A percentile compares a stretch with the other conserved stretches of the same genome.
Conservation (phyloP, 805 yeast genomes). For the Suhomyces canberraensis region DNA sequence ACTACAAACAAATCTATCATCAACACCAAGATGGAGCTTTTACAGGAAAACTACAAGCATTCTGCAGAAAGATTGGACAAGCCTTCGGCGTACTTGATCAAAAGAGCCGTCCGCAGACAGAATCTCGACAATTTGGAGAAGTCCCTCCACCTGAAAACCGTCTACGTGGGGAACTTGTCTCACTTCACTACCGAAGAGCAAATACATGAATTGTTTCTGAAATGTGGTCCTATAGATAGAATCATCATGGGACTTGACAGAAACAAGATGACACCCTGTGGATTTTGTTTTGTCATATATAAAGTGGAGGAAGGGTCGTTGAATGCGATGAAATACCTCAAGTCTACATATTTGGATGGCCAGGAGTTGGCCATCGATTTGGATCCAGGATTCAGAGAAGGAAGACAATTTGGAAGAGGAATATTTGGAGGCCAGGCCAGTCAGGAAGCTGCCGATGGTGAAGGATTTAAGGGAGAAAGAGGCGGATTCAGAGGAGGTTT, state of each 20-base stretch:
- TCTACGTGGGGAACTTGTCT: constrained; percentile 88
- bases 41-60: constrained; percentile 50
- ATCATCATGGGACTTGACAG: constrained; percentile 95
- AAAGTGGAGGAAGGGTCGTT: constrained; percentile 66
- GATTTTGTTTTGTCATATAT: constrained; percentile 90
- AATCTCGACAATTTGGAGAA: constrained; percentile 60
- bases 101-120: constrained; percentile 56
- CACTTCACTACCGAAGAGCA: constrained; percentile 95
- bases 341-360: constrained; percentile 82
- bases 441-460: constrained; percentile 48
- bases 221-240: constrained; percentile 73
- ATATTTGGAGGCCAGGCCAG: constrained; percentile 87
- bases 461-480: constrained; percentile 32
- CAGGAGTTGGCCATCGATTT: constrained; percentile 79
- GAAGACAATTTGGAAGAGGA: constrained; percentile 95
- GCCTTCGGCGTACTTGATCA: constrained; percentile 66
- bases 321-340: constrained; percentile 77
- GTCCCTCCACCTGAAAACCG: constrained; percentile 66
- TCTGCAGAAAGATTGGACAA: constrained; percentile 67
- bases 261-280: constrained; percentile 89
- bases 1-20: too few species aligned
- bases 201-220: constrained; percentile 78
- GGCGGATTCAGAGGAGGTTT: constrained; percentile 39
- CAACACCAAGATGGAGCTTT: constrained; percentile 30
- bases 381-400: constrained; percentile 95